Evolutionary conservation across 208 protist species (phyloP).

Genomic region (Blechomonas ayalai): DNA sequence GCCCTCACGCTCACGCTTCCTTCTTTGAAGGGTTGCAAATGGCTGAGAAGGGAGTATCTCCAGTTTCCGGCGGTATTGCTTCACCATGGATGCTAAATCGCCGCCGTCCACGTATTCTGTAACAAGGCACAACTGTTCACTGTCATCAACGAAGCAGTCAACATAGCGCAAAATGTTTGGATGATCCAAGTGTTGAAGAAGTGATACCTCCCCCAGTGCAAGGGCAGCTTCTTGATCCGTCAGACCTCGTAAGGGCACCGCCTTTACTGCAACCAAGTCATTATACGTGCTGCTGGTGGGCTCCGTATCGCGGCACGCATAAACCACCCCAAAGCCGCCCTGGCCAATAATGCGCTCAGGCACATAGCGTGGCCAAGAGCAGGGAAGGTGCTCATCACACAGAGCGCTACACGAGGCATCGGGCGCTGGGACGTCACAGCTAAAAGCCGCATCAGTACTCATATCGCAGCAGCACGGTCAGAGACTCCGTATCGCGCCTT

Average conservation of each 20-base stretch:
- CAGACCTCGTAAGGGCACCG: conserved; percentile 34
- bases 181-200: conserved; percentile 66
- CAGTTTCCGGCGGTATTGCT: too few species aligned
- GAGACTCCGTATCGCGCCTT: too few species aligned
- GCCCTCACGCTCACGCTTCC: too few species aligned
- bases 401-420: too few species aligned
- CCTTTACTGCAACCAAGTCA: conserved; percentile 66
- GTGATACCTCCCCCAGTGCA: conserved; percentile 72
- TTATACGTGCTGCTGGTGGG: conserved; percentile 8
- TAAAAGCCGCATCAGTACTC: too few species aligned
- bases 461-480: too few species aligned
- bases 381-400: conserved; percentile 6
- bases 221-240: conserved; percentile 52
- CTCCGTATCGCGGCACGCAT: conserved; percentile 54
- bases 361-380: conserved; percentile 43
- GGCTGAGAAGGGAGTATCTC: too few species aligned
- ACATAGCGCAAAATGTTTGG: conserved; percentile 78
- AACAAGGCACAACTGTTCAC: conserved; percentile 69
- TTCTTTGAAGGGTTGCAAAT: conserved; percentile 2
- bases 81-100: conserved; percentile 51
- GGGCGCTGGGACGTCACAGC: too few species aligned
- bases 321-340: conserved; percentile 70
- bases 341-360: conserved; percentile 41
- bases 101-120: conserved; percentile 84
- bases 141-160: conserved; percentile 75